Conservation (phyloP, 495 filamentous ascomycete genomes). For the Aspergillus bertholletiae region DNA sequence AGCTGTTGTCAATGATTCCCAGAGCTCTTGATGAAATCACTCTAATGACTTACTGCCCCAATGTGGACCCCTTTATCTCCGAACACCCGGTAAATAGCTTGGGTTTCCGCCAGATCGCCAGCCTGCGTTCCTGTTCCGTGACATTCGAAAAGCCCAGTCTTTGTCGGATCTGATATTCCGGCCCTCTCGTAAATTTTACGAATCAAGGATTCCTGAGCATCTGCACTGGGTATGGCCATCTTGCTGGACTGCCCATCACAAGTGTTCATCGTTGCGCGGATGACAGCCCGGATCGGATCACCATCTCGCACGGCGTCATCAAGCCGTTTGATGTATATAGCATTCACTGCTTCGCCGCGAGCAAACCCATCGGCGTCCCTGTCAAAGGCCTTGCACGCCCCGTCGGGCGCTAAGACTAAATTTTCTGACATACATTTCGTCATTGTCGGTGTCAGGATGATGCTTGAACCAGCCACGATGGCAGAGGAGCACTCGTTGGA, state of each 20-base stretch:
- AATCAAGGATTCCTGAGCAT: conserved; percentile 18
- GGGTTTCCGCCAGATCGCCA: conserved; percentile 29
- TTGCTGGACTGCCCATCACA: conserved; percentile 23
- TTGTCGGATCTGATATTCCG: conserved; percentile 15
- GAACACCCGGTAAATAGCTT: conserved; percentile 20
- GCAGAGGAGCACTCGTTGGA: conserved; percentile 36
- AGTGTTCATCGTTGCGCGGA: conserved; percentile 31
- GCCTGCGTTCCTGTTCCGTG: conserved; percentile 50
- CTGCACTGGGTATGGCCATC: conserved; percentile 2
- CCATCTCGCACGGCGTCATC: conserved; percentile 24
- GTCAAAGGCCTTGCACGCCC: conserved; percentile 56
- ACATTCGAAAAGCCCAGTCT: conserved; percentile 32
- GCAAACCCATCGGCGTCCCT: conserved; percentile 58
- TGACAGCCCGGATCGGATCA: conserved; percentile 37
- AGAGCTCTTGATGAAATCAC: too few relatives aligned
- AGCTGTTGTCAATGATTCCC: too few relatives aligned
- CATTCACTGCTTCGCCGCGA: conserved; percentile 50
- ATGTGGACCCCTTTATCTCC: conserved; percentile 14
- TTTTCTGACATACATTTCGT: conserved; percentile 27
- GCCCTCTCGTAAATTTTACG: conserved; percentile 26
- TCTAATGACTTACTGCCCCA: conserved; percentile 20
- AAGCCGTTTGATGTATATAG: conserved; percentile 29
- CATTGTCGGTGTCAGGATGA: conserved; percentile 34
- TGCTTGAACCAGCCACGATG: conserved; percentile 35
- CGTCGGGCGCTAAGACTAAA: conserved; percentile 18